A percentile compares a stretch with the other conserved stretches of the same genome.
These are phyloP conservation scores for Clavulina sp. DNA, from an alignment of 768 basidiomycete species.

Conservation along the genomic window DNA sequence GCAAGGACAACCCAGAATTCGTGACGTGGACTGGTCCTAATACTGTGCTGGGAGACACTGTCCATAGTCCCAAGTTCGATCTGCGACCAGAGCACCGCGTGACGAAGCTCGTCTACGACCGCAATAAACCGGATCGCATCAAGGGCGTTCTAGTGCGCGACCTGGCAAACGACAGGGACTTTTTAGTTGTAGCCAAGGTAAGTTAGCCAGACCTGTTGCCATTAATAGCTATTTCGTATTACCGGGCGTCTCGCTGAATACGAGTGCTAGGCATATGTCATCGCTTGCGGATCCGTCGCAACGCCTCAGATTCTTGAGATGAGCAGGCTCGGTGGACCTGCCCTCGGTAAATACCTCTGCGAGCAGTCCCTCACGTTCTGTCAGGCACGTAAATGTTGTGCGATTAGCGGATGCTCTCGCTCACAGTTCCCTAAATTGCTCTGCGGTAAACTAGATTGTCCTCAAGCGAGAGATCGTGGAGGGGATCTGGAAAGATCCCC, in stretches of 20 bases:
- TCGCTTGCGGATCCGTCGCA: neutral
- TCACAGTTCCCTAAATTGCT: no score
- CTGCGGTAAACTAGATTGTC: no score
- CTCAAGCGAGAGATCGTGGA: neutral
- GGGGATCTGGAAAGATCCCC: neutral
- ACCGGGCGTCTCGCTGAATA: neutral
- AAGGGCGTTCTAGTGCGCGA: neutral
- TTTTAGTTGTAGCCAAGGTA: neutral
- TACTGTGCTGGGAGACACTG: neutral
- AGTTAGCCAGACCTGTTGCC: neutral
- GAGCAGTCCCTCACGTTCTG: constrained; percentile 1
- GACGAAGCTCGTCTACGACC: neutral
- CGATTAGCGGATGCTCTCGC: no score
- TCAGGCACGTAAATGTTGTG: no score
- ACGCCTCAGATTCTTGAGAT: neutral
- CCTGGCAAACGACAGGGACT: neutral
- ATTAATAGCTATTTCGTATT: neutral
- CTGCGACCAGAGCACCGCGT: neutral
- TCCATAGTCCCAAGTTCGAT: neutral
- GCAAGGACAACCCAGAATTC: neutral
- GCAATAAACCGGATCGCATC: neutral
- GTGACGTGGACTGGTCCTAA: neutral
- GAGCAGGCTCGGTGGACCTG: neutral
- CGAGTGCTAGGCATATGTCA: neutral
- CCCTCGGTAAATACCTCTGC: neutral